Evolutionary conservation across 495 filamentous ascomycete genomes (phyloP).

Genomic region (Tuber brumale): DNA sequence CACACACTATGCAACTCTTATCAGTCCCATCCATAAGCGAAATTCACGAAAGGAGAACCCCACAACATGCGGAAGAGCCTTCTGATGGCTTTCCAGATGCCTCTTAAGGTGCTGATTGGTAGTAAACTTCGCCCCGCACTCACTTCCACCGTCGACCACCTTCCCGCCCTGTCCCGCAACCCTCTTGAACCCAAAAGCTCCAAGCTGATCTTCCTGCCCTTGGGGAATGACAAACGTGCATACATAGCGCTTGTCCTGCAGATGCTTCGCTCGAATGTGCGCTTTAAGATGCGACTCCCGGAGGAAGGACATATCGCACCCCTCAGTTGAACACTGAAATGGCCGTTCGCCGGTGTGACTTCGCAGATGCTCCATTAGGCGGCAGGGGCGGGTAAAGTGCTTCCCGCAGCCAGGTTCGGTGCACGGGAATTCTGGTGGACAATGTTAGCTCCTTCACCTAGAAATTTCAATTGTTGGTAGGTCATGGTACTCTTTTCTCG

Average conservation of each 20-base stretch:
- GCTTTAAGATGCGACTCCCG: slow-evolving; percentile 39
- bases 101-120: slow-evolving; percentile 41
- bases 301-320: slow-evolving; percentile 73
- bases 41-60: slow-evolving; percentile 6
- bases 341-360: slow-evolving; percentile 66
- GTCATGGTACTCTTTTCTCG: slow-evolving; percentile 16
- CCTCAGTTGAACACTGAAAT: slow-evolving; percentile 61
- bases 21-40: neutral
- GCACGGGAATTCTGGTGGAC: slow-evolving; percentile 52
- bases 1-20: slow-evolving; percentile 49
- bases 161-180: slow-evolving; percentile 18
- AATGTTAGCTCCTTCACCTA: neutral
- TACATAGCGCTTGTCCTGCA: slow-evolving; percentile 25
- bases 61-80: slow-evolving; percentile 34
- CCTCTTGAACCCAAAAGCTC: slow-evolving; percentile 38
- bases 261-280: slow-evolving; percentile 37
- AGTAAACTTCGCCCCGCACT: slow-evolving; percentile 37
- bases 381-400: slow-evolving; percentile 70
- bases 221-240: slow-evolving; percentile 35
- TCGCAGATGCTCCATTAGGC: slow-evolving; percentile 73
- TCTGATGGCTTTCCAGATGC: slow-evolving; percentile 45
- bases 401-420: slow-evolving; percentile 64
- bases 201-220: slow-evolving; percentile 31
- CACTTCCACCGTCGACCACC: slow-evolving; percentile 7
- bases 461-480: neutral